These are phyloP conservation scores for Rhodotorula sp. DNA, from an alignment of 1,284 basidiomycete species.

Conservation along the genomic window DNA sequence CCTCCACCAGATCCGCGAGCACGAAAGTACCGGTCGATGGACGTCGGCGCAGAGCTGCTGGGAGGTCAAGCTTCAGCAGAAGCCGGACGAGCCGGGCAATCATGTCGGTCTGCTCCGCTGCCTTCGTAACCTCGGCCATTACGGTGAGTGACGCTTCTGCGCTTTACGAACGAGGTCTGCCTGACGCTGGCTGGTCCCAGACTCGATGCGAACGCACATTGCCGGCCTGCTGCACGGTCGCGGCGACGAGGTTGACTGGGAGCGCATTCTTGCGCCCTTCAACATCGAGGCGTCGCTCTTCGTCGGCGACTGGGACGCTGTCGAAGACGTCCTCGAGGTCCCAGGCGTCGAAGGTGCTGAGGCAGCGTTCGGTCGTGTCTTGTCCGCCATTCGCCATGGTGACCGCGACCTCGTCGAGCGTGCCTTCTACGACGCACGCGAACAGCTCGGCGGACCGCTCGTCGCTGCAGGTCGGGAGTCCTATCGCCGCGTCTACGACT, in stretches of 20 bases:
- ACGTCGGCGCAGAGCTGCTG: conserved; percentile 99
- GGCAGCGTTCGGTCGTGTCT: conserved; percentile 73
- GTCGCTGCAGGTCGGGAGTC: conserved; percentile 72
- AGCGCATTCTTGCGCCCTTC: conserved; percentile 71
- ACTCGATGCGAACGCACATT: conserved; percentile 93
- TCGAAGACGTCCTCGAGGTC: conserved; percentile 62
- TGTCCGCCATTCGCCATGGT: conserved; percentile 69
- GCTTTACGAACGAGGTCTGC: background rate
- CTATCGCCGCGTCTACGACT: conserved; percentile 84
- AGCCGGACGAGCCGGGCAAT: conserved; percentile 80
- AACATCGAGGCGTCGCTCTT: conserved; percentile 95
- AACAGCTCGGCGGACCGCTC: conserved; percentile 74
- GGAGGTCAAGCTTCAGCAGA: conserved; percentile 93
- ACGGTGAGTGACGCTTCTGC: conserved; percentile 61
- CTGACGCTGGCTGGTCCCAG: conserved; percentile 52
- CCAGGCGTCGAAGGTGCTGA: conserved; percentile 57
- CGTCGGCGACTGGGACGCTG: conserved; percentile 86
- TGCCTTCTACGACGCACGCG: conserved; percentile 67
- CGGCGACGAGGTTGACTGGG: conserved; percentile 75
- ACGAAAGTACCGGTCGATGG: conserved; percentile 96
- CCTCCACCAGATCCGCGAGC: conserved; percentile 96
- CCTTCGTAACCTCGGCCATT: conserved; percentile 91
- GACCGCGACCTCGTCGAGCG: conserved; percentile 40
- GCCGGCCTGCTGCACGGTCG: conserved; percentile 72
- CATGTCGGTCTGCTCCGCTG: conserved; percentile 90